phyloP scores from a whole-genome alignment of 1,284 basidiomycete genomes.

The Albatrellus sp. region DNA sequence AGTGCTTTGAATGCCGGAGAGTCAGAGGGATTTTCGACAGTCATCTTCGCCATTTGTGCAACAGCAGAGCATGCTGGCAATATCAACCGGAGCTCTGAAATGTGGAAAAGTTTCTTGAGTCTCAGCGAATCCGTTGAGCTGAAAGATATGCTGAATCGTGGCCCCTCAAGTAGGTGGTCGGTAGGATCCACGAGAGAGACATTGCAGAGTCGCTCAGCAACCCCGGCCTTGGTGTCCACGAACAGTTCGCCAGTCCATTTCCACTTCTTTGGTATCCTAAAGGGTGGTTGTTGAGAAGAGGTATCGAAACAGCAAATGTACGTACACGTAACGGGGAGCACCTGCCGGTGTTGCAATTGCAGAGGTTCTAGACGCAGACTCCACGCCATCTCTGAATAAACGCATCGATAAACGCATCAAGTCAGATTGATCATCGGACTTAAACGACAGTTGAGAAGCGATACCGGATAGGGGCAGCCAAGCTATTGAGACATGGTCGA shows the following conservation, averaged over 20 bases:
- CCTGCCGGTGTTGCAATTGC: background rate
- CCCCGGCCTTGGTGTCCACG: constrained; percentile 17
- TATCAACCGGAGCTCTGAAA: constrained; percentile 31
- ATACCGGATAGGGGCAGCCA: background rate
- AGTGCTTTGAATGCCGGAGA: constrained; percentile 28
- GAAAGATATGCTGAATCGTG: constrained; percentile 34
- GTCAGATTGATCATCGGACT: background rate
- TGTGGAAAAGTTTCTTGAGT: constrained; percentile 33
- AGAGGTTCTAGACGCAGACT: background rate
- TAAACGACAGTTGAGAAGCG: background rate
- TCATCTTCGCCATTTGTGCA: constrained; percentile 38
- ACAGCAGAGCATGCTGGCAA: constrained; percentile 33
- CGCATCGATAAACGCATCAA: background rate
- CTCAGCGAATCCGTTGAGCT: constrained; percentile 25
- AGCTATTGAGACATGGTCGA: background rate
- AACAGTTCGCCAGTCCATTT: constrained; percentile 24
- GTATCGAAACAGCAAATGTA: background rate
- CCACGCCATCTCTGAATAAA: background rate
- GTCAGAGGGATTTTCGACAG: constrained; percentile 19
- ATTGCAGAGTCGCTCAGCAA: constrained; percentile 32
- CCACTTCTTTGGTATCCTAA: constrained; percentile 20
- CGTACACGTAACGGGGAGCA: background rate
- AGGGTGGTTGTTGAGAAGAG: background rate
- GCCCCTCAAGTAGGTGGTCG: constrained; percentile 25
- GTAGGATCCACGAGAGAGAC: constrained; percentile 32